Conservation (phyloP, 208 protist genomes). For the Sergeia podlipaevii region DNA sequence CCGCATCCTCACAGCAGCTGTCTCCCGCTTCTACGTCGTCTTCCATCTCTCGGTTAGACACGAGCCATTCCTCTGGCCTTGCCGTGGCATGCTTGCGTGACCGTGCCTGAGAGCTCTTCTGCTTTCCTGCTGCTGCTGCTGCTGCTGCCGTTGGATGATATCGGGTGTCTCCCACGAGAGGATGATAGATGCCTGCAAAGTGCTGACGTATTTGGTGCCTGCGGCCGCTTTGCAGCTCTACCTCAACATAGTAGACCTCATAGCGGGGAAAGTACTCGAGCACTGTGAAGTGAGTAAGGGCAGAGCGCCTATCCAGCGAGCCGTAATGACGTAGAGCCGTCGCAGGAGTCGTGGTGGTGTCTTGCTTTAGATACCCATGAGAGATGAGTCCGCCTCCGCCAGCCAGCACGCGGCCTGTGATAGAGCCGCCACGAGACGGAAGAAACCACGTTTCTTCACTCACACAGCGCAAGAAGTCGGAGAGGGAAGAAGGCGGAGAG, state of each 20-base stretch:
- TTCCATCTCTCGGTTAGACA: background rate
- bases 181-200: conserved; percentile 55
- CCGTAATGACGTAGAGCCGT: background rate
- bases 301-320: conserved; percentile 32
- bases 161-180: conserved; percentile 59
- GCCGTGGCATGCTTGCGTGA: conserved; percentile 4
- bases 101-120: too few species aligned
- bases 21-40: conserved; percentile 16
- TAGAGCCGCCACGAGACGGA: too few species aligned
- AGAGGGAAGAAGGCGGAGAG: too few species aligned
- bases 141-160: conserved; percentile 52
- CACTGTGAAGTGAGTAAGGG: conserved; percentile 59
- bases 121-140: conserved; percentile 8
- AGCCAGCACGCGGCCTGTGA: conserved; percentile 29
- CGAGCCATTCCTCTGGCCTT: background rate
- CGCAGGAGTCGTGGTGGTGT: background rate
- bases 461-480: too few species aligned
- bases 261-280: conserved; percentile 47
- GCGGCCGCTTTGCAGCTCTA: conserved; percentile 50
- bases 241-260: conserved; percentile 60
- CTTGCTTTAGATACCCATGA: too few species aligned
- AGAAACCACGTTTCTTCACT: too few species aligned
- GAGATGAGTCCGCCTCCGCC: conserved; percentile 13
- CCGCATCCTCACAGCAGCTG: background rate
- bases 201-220: conserved; percentile 86